A percentile compares a stretch with the other conserved stretches of the same genome.
Conservation (phyloP, 768 basidiomycete genomes). For the Leccinum longicurvipes region DNA sequence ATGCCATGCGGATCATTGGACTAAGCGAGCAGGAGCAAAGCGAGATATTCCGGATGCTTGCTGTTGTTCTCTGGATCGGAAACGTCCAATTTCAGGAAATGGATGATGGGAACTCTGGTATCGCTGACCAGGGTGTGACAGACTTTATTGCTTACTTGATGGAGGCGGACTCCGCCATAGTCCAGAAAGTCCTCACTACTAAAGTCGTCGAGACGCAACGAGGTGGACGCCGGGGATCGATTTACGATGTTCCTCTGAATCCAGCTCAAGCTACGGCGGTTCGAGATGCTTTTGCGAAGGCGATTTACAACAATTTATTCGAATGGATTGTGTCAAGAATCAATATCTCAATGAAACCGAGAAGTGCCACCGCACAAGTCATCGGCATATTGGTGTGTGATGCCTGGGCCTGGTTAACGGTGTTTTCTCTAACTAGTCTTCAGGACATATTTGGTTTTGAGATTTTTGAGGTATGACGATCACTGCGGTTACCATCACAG, state of each 20-base stretch:
- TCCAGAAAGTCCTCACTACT: constrained; percentile 85
- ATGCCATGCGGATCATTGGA: constrained; percentile 93
- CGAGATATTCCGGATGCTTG: constrained; percentile 92
- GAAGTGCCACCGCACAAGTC: constrained; percentile 66
- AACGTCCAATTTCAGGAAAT: constrained; percentile 88
- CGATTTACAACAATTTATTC: constrained; percentile 97
- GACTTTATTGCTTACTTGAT: constrained; percentile 95
- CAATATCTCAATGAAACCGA: constrained; percentile 94
- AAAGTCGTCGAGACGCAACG: constrained; percentile 90
- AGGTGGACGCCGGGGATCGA: constrained; percentile 87
- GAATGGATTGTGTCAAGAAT: constrained; percentile 98
- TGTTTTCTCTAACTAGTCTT: neutral
- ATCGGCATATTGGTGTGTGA: constrained; percentile 83
- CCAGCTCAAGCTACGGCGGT: constrained; percentile 87
- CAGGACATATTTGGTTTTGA: constrained; percentile 99
- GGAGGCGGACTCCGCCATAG: constrained; percentile 73
- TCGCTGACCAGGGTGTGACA: constrained; percentile 82
- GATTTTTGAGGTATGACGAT: constrained; percentile 77
- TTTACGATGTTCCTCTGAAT: constrained; percentile 97
- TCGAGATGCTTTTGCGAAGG: constrained; percentile 90
- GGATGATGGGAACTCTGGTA: constrained; percentile 83
- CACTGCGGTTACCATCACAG: neutral
- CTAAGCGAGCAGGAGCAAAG: constrained; percentile 80
- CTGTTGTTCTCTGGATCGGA: constrained; percentile 91
- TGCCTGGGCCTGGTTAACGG: neutral